Evolutionary conservation across 1,284 basidiomycete genomes (phyloP), one percentile per base, ranked within the genome.

Genomic region (Leccinum fallax): DNA sequence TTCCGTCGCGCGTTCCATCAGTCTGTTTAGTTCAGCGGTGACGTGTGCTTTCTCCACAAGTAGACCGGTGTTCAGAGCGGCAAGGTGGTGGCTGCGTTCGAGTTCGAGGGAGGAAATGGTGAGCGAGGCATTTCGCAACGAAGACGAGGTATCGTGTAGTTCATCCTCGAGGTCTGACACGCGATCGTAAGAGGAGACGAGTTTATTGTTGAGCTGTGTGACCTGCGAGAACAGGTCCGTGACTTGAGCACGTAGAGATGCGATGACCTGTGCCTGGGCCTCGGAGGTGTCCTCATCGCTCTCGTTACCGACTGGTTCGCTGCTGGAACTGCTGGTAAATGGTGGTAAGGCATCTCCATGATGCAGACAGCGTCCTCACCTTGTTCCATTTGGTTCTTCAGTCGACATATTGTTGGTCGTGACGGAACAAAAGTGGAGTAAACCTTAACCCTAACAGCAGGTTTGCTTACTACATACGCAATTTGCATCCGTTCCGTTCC

Each of bases 131-230:
- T 80, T 70, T 10, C 88, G 88, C 52, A 86, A 71, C 40, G 83
- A 83, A 15, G 82, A 78, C 11, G 85, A 85, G 13, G 86, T 72
- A 48, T 90, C 81, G 68, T 95, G 92, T 15, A 97, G 77, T 65
- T 94, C 85, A 74, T 98, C 97, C 76, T 99, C 97, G 61, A 99
- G 84, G 79, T 95, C 90, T 11, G 95, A 95, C 49, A 97, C 88
- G 53, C 93, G 87, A 72, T 96, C 93, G 77, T 98, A 97, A 2
- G 93, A 94, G 60, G 85, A 82, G 63, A 99, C 94, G 54, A 99
- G 90, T 76, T 99, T 98, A 72, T 83, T 80, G 76, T 98, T 98
- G 65, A 98, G 89, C 71, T 92, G 87, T 26, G 89, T 88, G 51
- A 97, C 93, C 76, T 98, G 96, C 28, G 91, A 88, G 69, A 92